These are phyloP conservation scores for Stenocarpella maydis DNA, from an alignment of 2,329 filamentous ascomycete species.

Conservation along the genomic window DNA sequence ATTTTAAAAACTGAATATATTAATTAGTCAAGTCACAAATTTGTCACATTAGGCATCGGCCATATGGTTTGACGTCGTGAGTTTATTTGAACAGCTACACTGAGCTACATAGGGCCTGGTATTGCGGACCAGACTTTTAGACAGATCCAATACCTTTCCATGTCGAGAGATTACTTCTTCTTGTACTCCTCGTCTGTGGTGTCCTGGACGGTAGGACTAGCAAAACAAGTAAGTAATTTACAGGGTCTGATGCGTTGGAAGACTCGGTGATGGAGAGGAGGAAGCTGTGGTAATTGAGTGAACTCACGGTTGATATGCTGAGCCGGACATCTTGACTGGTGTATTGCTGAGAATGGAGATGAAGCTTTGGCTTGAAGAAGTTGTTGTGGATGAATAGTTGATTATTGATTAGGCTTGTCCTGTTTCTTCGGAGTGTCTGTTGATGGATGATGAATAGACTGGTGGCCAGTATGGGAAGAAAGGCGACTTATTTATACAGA, in stretches of 20 bases:
- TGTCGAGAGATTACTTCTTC: constrained; percentile 7
- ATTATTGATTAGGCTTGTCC: neutral
- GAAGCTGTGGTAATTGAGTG: no score
- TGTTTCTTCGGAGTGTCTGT: neutral
- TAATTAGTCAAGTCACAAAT: neutral
- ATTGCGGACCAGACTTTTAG: neutral
- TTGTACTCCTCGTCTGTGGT: constrained; percentile 18
- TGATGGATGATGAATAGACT: neutral
- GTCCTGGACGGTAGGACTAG: constrained; percentile 6
- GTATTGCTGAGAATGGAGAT: neutral
- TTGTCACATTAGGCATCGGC: neutral
- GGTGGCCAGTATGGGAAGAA: neutral
- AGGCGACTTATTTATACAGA: neutral
- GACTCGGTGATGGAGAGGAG: neutral
- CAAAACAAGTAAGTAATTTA: neutral
- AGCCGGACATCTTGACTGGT: neutral
- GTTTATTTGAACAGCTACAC: neutral
- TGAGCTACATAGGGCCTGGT: neutral
- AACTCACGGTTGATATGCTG: constrained; percentile 18
- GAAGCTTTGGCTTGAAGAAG: neutral
- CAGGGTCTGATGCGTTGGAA: neutral
- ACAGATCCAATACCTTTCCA: neutral
- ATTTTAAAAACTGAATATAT: no score
- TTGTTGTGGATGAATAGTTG: neutral
- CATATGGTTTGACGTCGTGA: neutral